Conservation (phyloP, 1,139 yeast species). For the Candida glucosophila region DNA sequence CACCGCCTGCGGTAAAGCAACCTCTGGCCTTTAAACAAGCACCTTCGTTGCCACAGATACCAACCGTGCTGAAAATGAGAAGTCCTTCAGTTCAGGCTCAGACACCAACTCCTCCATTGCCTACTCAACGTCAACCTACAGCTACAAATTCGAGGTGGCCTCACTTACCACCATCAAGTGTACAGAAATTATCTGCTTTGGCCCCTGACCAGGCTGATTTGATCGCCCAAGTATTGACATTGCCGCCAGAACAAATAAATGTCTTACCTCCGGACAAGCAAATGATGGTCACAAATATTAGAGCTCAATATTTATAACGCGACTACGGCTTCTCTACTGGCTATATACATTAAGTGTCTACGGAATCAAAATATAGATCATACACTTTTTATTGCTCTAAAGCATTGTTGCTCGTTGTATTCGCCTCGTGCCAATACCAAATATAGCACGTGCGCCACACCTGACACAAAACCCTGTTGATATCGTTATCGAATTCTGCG, state of each 20-base stretch:
- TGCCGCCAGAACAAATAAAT: constrained; percentile 48
- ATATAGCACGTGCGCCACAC: too few species aligned
- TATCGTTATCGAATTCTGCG: too few species aligned
- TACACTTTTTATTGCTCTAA: too few species aligned
- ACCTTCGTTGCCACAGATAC: constrained; percentile 5
- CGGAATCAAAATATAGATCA: too few species aligned
- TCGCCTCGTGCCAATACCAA: too few species aligned
- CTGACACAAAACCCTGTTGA: too few species aligned
- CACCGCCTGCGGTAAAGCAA: constrained; percentile 8
- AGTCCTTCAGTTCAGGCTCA: constrained; percentile 5
- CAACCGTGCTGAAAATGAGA: constrained; percentile 4
- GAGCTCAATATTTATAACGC: constrained; percentile 50
- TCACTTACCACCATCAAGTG: constrained; percentile 39
- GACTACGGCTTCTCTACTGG: too few species aligned
- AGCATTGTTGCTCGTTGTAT: too few species aligned
- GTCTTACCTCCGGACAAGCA: constrained; percentile 54
- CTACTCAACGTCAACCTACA: constrained; percentile 15
- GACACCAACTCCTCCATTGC: constrained; percentile 8
- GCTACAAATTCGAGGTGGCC: constrained; percentile 36
- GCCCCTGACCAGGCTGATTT: constrained; percentile 54
- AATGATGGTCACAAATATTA: constrained; percentile 48
- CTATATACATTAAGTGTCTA: too few species aligned
- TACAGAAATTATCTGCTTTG: constrained; percentile 37
- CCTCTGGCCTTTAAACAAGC: constrained; percentile 11
- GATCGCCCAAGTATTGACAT: constrained; percentile 54